Evolutionary conservation across 23 red algal genomes (phyloP), one percentile per base, ranked within the genome.

Genomic region (Gracilaria vermiculophylla): DNA sequence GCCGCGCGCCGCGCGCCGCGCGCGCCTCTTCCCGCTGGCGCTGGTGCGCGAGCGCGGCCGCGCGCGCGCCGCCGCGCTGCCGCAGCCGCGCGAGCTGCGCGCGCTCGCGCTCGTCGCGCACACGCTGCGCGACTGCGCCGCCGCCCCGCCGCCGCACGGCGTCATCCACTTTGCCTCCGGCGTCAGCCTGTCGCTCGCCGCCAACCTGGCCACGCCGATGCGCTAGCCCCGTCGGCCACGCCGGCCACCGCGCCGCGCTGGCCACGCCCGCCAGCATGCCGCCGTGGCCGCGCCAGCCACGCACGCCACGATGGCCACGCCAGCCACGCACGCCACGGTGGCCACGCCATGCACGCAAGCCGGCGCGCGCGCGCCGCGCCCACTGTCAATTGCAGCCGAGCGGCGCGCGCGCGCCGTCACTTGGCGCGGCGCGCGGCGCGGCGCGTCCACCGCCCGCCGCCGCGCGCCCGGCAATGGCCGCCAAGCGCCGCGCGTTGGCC

Each of bases 21-120:
- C 49, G 36, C 83, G 6, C 86, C 87, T 45, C 86, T 86, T 31
- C 34, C 91, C 24, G 25, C 94, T 17, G 90, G 91, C 76, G 94
- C 87, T 7, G 62, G 1, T 12, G 58, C 21, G 79, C 91, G 14
- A 40, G 81, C 35, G 55, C 20, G 23, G 35, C 42, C 13, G 58
- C 60, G 27, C 12, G 36, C 7, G n/a, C n/a, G n/a, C 23, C 62
- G 61, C 64, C 8, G 58, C 76, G 34, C 20, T 69, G 53, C 87
- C 87, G 2, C 80, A 74, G 17, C 17, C 41, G 28, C 10, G 73
- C 14, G 87, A 91, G 45, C 31, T 91, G 69, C 39, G 49, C 9
- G 35, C 36, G 19, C 64, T 91, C 71, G 67, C 56, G 1, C 32
- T 67, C 14, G 45, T 91, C 3, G 87, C 87, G 25, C 50, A 45